Percentiles rank a stretch among this genome's conserved stretches.
phyloP scores from a whole-genome alignment of 2,329 filamentous ascomycete species.

The Epichloe sp. region DNA sequence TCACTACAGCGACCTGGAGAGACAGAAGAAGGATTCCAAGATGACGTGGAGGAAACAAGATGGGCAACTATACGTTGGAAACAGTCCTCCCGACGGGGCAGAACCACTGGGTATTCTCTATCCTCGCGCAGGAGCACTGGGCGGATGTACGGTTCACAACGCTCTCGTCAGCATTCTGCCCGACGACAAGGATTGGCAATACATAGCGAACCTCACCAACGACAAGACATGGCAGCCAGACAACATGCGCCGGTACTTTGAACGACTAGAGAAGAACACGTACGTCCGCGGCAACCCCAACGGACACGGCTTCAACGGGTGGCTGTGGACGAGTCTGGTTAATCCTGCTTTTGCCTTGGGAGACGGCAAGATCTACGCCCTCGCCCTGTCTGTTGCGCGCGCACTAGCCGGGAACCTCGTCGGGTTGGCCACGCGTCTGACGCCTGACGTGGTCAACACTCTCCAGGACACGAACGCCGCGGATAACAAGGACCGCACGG shows the following conservation, averaged over 20 bases:
- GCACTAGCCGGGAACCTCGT: too few species aligned
- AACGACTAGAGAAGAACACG: conserved; percentile 40
- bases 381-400: too few species aligned
- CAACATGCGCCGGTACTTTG: conserved; percentile 48
- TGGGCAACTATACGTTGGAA: conserved; percentile 33
- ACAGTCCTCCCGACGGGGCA: conserved; percentile 2
- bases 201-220: conserved; percentile 44
- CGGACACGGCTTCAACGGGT: conserved; percentile 26
- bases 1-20: conserved; percentile 41
- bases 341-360: too few species aligned
- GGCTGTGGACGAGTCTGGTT: too few species aligned
- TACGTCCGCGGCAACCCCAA: conserved; percentile 21
- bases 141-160: conserved; percentile 45
- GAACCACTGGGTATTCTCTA: conserved; percentile 26
- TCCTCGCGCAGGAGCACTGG: conserved; percentile 31
- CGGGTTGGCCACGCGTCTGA: too few species aligned
- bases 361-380: too few species aligned
- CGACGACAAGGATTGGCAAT: neutral
- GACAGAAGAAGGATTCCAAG: conserved; percentile 42
- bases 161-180: neutral
- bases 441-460: too few species aligned
- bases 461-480: too few species aligned
- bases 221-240: conserved; percentile 43
- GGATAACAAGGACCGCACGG: too few species aligned
- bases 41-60: conserved; percentile 39